phyloP scores from a whole-genome alignment of 805 yeast species.

The Candida insectorum region DNA sequence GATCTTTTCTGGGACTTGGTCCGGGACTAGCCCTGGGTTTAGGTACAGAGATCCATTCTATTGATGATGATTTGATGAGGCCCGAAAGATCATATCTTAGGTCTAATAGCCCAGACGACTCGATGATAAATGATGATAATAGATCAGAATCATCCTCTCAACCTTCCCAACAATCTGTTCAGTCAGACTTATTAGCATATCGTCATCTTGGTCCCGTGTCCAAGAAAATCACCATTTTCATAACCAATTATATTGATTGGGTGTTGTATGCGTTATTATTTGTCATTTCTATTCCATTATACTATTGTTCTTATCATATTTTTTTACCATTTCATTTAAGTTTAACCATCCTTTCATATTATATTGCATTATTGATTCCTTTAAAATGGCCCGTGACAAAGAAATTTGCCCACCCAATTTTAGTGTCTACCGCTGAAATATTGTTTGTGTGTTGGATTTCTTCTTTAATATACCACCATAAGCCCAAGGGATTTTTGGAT shows the following conservation, averaged over 20 bases:
- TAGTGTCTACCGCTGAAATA: conserved; percentile 62
- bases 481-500: conserved; percentile 47
- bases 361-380: conserved; percentile 46
- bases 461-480: conserved; percentile 46
- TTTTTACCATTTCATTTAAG: conserved; percentile 62
- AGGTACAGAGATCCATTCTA: neutral
- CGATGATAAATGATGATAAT: neutral
- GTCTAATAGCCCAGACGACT: neutral
- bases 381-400: conserved; percentile 41
- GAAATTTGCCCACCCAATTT: conserved; percentile 66
- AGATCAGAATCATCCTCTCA: neutral
- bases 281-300: conserved; percentile 56
- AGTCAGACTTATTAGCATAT: conserved; percentile 5
- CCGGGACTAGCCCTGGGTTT: too few relatives aligned
- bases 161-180: neutral
- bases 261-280: conserved; percentile 45
- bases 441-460: conserved; percentile 61
- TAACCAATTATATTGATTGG: conserved; percentile 54
- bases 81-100: neutral
- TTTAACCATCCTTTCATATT: conserved; percentile 56
- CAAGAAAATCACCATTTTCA: conserved; percentile 28
- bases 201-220: conserved; percentile 15
- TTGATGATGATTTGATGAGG: neutral
- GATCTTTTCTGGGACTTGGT: too few relatives aligned
- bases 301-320: conserved; percentile 47